phyloP scores from a whole-genome alignment of 352 stramenopile genomes.

The Pythium rishiriense region DNA sequence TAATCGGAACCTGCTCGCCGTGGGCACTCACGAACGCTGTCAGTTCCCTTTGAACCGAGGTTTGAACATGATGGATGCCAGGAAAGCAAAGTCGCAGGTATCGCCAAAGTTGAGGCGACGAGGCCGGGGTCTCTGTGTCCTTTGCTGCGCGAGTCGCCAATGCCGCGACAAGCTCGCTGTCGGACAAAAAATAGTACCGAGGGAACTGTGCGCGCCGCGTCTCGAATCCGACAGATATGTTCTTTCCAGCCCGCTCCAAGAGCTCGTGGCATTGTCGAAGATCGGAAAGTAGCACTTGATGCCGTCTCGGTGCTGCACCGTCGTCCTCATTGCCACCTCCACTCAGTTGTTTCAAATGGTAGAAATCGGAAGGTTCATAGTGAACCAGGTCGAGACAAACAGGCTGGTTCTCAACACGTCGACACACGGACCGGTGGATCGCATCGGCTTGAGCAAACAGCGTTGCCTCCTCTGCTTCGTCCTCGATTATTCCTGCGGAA shows the following conservation, averaged over 20 bases:
- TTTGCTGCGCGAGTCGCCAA: slow-evolving; percentile 31
- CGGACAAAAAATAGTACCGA: slow-evolving; percentile 70
- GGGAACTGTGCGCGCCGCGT: slow-evolving; percentile 52
- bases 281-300: slow-evolving; percentile 32
- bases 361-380: background rate
- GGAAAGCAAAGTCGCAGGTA: slow-evolving; percentile 61
- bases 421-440: slow-evolving; percentile 38
- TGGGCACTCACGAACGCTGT: slow-evolving; percentile 48
- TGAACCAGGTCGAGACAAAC: slow-evolving; percentile 40
- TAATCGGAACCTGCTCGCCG: slow-evolving; percentile 60
- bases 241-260: slow-evolving; percentile 45
- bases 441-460: slow-evolving; percentile 44
- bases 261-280: slow-evolving; percentile 41
- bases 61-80: slow-evolving; percentile 44
- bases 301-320: background rate
- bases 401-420: slow-evolving; percentile 30
- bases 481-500: slow-evolving; percentile 46
- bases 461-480: slow-evolving; percentile 38
- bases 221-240: slow-evolving; percentile 50
- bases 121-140: background rate
- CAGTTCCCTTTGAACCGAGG: slow-evolving; percentile 55
- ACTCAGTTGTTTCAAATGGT: background rate
- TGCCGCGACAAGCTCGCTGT: slow-evolving; percentile 51
- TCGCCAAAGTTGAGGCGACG: slow-evolving; percentile 40
- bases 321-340: background rate